Conservation (phyloP, 2,329 filamentous ascomycete species). For the Fusarium goolgardi region DNA sequence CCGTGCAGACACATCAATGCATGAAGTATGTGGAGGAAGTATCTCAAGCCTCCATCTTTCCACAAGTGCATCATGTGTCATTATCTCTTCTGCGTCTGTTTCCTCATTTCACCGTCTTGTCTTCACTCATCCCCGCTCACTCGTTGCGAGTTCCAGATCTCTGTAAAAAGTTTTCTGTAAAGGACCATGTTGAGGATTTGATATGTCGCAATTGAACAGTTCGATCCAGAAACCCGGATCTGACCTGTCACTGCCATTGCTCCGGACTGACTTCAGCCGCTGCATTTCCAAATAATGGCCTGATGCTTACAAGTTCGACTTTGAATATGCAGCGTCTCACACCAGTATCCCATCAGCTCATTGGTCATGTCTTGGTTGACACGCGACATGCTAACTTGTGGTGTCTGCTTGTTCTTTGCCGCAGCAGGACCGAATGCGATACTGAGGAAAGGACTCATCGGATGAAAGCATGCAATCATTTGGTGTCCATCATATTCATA, state of each 20-base stretch:
- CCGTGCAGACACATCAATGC: constrained; percentile 27
- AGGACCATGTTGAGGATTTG: constrained; percentile 1
- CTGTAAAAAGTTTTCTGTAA: constrained; percentile 13
- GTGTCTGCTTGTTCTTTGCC: constrained; percentile 6
- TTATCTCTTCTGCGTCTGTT: constrained; percentile 2
- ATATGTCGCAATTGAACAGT: constrained; percentile 9
- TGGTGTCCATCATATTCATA: constrained; percentile 55
- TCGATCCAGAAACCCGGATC: constrained; percentile 5
- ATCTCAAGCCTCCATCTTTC: constrained; percentile 8
- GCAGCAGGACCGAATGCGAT: constrained; percentile 23
- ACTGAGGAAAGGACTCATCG: constrained; percentile 6
- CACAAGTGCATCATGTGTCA: constrained; percentile 8
- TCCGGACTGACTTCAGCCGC: constrained; percentile 7
- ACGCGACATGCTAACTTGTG: constrained; percentile 25
- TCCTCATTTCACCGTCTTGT: constrained; percentile 12
- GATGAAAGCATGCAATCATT: constrained; percentile 35
- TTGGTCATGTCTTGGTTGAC: constrained; percentile 28
- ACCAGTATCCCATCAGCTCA: constrained; percentile 25
- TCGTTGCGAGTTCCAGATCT: constrained; percentile 27
- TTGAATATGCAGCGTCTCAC: constrained; percentile 13
- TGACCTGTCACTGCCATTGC: constrained; percentile 16
- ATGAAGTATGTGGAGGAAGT: constrained; percentile 19
- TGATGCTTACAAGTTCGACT: constrained; percentile 32
- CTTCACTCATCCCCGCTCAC: constrained; percentile 6
- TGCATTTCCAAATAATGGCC: constrained; percentile 32